phyloP scores from a whole-genome alignment of 2,329 filamentous ascomycete genomes.

The Diaporthe sp. region DNA sequence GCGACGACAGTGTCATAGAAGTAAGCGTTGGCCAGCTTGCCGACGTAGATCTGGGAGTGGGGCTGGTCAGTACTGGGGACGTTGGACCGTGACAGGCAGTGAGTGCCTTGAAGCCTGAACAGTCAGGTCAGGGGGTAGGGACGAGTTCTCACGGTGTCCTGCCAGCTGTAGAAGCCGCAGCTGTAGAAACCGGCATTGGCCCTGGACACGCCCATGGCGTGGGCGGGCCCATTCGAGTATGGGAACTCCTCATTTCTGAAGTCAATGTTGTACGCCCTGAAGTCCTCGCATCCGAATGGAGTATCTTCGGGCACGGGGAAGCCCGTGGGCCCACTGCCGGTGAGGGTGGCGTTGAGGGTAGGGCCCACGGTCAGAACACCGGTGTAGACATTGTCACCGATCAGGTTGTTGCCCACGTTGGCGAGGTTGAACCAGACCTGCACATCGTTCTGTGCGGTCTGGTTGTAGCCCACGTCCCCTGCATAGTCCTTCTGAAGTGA shows the following conservation, averaged over 20 bases:
- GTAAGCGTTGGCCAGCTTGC: slow-evolving; percentile 74
- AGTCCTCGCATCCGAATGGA: slow-evolving; percentile 71
- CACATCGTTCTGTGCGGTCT: slow-evolving; percentile 54
- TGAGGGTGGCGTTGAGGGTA: slow-evolving; percentile 70
- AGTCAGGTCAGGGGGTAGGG: background rate
- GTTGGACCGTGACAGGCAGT: background rate
- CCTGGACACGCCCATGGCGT: slow-evolving; percentile 69
- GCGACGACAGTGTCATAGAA: slow-evolving; percentile 70
- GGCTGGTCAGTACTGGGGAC: background rate
- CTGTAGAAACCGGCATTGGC: slow-evolving; percentile 76
- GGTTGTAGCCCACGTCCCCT: slow-evolving; percentile 54
- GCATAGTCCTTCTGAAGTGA: slow-evolving; percentile 46
- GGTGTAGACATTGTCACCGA: slow-evolving; percentile 71
- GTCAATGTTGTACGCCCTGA: slow-evolving; percentile 75
- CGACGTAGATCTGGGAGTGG: slow-evolving; percentile 66
- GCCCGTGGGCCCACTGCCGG: slow-evolving; percentile 70
- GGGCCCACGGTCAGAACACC: slow-evolving; percentile 71
- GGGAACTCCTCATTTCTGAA: slow-evolving; percentile 70
- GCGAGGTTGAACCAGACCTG: slow-evolving; percentile 69
- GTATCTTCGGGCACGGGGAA: slow-evolving; percentile 69
- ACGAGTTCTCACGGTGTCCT: slow-evolving; percentile 65
- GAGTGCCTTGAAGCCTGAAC: background rate
- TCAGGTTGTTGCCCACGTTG: slow-evolving; percentile 53
- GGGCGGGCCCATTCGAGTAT: slow-evolving; percentile 62
- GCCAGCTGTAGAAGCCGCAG: slow-evolving; percentile 73